Base-by-base conservation (phyloP, 1,284 basidiomycete genomes). In the Sporisorium reilianum region DNA sequence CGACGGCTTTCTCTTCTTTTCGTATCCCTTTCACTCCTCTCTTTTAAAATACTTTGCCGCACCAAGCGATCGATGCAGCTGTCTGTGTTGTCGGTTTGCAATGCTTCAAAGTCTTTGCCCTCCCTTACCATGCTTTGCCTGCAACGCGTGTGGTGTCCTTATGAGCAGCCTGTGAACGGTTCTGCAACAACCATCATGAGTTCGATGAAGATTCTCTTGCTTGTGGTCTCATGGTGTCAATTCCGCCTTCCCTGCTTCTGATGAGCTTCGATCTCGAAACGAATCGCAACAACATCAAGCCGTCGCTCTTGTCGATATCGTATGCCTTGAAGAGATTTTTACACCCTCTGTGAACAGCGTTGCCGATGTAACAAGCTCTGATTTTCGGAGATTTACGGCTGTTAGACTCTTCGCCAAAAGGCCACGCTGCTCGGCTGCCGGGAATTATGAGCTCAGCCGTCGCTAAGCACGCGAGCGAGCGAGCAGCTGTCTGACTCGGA, bases 291-390 rank as follows among this genome's bases (percentile, higher is more conserved):
- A n/a, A n/a, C n/a, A n/a, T n/a, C n/a, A n/a, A n/a, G 16, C 42
- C 18, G 23, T 45, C 42, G 42, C 42, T 45, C 23, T 26, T 45
- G 42, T 45, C 25, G 42, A 45, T 23, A 45, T 34, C 32, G n/a
- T n/a, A n/a, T n/a, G n/a, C n/a, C n/a, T n/a, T n/a, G n/a, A n/a
- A n/a, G n/a, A n/a, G n/a, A n/a, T n/a, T n/a, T n/a, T n/a, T 3
- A 38, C 7, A 5, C 36, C 5, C 14, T n/a, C 36, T 38, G 3
- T 23, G 45, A n/a, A 0, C 12, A 28, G 38, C 38, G 10, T 1
- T 28, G 25, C 10, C 45, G 26, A 30, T 30, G 45, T 46, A 46
- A 46, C 45, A 46, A 16, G 9, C 5, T 30, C 16, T 2, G 8
- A 46, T 28, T 46, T 46, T 44, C n/a, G n/a, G n/a, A 34, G 12